Conservation (phyloP, 2,329 filamentous ascomycete genomes). For the Hypoxylon rubiginosum region DNA sequence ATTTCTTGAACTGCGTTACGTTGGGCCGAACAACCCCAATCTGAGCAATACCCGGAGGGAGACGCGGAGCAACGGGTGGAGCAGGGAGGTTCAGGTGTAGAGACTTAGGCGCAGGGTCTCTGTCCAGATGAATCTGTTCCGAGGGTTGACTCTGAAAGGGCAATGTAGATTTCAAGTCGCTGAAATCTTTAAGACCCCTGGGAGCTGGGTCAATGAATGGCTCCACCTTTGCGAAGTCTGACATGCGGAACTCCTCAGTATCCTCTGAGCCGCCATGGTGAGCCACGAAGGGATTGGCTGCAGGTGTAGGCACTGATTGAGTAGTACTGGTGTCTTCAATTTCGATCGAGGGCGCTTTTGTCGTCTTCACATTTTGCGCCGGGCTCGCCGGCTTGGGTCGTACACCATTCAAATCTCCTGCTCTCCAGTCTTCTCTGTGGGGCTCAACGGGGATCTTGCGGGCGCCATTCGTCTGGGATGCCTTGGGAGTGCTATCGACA, state of each 20-base stretch:
- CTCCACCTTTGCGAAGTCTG: slow-evolving; percentile 69
- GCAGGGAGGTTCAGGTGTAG: slow-evolving; percentile 61
- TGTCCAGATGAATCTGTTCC: slow-evolving; percentile 54
- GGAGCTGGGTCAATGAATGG: slow-evolving; percentile 63
- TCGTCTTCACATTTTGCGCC: slow-evolving; percentile 41
- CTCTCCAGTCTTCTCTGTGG: slow-evolving; percentile 70
- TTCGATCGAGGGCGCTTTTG: slow-evolving; percentile 43
- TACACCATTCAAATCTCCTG: slow-evolving; percentile 60
- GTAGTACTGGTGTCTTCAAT: slow-evolving; percentile 37
- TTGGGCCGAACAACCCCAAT: slow-evolving; percentile 61
- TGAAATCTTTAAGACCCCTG: slow-evolving; percentile 66
- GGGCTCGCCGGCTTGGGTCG: slow-evolving; percentile 39
- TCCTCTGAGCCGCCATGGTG: slow-evolving; percentile 67
- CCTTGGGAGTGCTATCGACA: slow-evolving; percentile 46
- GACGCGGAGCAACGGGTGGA: slow-evolving; percentile 64
- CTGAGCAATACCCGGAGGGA: slow-evolving; percentile 60
- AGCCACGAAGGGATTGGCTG: slow-evolving; percentile 46
- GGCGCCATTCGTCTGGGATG: slow-evolving; percentile 52
- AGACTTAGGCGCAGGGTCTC: slow-evolving; percentile 53
- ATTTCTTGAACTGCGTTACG: slow-evolving; percentile 62
- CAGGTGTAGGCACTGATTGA: slow-evolving; percentile 36
- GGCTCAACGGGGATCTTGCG: slow-evolving; percentile 71
- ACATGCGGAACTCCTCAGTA: slow-evolving; percentile 67
- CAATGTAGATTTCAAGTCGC: slow-evolving; percentile 68
- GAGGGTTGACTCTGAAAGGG: slow-evolving; percentile 69